These are phyloP conservation scores for Leccinum pallidistipes DNA, from an alignment of 1,284 basidiomycete species.

Conservation along the genomic window DNA sequence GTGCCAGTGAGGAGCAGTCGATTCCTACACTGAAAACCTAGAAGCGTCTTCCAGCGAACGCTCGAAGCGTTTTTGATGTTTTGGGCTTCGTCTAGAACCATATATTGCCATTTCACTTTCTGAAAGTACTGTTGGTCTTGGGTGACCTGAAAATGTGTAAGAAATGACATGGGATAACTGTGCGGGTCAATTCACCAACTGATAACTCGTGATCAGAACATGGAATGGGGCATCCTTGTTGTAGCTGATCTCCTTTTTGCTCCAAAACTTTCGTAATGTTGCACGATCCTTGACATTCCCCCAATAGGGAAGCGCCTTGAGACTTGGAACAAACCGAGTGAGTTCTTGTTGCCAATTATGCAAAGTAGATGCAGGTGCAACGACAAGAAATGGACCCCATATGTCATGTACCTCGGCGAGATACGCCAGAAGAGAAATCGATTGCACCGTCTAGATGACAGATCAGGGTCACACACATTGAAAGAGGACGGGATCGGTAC, in stretches of 20 bases:
- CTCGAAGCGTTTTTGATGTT: slow-evolving; percentile 99
- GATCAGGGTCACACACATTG: slow-evolving; percentile 1
- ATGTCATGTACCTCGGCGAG: slow-evolving; percentile 97
- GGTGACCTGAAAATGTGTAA: slow-evolving; percentile 63
- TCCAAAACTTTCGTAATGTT: slow-evolving; percentile 97
- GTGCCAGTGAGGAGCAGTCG: slow-evolving; percentile 95
- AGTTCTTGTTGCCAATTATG: slow-evolving; percentile 99
- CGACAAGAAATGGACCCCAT: slow-evolving; percentile 99
- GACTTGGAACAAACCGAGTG: slow-evolving; percentile 89
- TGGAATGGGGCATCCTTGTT: slow-evolving; percentile 96
- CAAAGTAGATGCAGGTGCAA: slow-evolving; percentile 95
- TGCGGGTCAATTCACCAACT: slow-evolving; percentile 62
- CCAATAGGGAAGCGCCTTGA: slow-evolving; percentile 99
- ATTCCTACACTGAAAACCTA: slow-evolving; percentile 97
- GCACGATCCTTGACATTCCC: slow-evolving; percentile 96
- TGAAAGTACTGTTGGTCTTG: slow-evolving; percentile 99
- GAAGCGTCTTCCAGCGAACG: slow-evolving; percentile 95
- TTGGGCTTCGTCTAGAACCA: slow-evolving; percentile 99
- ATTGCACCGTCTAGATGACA: slow-evolving; percentile 86
- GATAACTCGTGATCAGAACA: slow-evolving; percentile 96
- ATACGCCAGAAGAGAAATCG: slow-evolving; percentile 95
- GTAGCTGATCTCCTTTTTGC: slow-evolving; percentile 96
- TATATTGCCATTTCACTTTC: slow-evolving; percentile 99
- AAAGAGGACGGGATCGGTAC: slow-evolving; percentile 38
- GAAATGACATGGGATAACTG: neutral